These are phyloP conservation scores for Triglochin maritima DNA, from an alignment of 106 monocot genomes.

Conservation along the genomic window DNA sequence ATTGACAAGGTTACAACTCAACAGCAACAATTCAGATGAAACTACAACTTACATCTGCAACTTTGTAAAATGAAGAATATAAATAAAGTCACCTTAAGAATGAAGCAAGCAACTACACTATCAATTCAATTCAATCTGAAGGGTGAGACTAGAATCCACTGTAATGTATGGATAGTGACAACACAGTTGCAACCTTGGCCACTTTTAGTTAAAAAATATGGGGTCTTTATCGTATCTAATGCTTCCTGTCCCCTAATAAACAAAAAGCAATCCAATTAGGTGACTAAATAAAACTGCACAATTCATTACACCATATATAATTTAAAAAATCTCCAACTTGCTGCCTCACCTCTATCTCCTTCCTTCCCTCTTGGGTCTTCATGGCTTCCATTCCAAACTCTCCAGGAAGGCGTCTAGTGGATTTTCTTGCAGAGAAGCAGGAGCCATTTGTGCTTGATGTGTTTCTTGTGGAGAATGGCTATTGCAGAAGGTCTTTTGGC, in stretches of 20 bases:
- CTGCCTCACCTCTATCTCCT: neutral
- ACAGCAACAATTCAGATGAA: too few species aligned
- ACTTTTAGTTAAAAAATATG: too few species aligned
- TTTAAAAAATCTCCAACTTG: neutral
- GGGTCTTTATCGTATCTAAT: neutral
- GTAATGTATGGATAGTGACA: too few species aligned
- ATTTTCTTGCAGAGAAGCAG: conserved; percentile 67
- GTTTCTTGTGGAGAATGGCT: conserved; percentile 46
- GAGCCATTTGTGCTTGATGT: conserved; percentile 56
- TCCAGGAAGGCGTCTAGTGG: conserved; percentile 38
- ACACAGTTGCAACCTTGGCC: too few species aligned
- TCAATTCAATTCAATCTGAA: too few species aligned
- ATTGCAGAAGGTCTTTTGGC: conserved; percentile 11
- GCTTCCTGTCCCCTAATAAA: neutral
- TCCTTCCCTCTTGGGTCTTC: neutral
- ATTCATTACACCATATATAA: neutral
- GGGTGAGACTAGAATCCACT: too few species aligned
- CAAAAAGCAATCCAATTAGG: neutral
- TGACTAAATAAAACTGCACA: neutral
- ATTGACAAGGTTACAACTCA: too few species aligned
- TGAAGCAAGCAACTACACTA: too few species aligned
- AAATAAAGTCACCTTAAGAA: too few species aligned
- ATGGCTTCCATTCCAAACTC: conserved; percentile 16
- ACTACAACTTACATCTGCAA: too few species aligned
- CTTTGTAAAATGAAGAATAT: too few species aligned